Evolutionary conservation across 2,329 filamentous ascomycete genomes (phyloP), one percentile per base, ranked within the genome.

Genomic region (Fusarium tupiense): DNA sequence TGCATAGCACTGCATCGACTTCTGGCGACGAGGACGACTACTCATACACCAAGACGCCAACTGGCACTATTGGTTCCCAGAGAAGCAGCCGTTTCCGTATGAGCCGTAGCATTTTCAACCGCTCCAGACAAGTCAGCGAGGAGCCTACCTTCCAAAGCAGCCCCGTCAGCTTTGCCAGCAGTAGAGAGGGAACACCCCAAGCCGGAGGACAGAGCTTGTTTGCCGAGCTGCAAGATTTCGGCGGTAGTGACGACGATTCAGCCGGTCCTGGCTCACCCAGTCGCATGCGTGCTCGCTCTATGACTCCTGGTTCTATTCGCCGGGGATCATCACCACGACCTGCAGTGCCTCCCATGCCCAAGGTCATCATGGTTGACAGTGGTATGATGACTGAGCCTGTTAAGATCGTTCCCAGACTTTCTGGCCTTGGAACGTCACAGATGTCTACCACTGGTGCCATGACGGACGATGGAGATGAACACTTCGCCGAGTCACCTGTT

Each of bases 1-100:
- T 93, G 83, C 88, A 94, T 78, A 98, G 95, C 83, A 97, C 95
- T 16, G 95, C 95, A 8, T 98, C 95, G 4, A 96, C 93, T 3
- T 97, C 94, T 35, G 92, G 88, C 7, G 94, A 91, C 70, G 94
- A 97, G 59, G 91, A 92, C 64, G 87, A 90, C 22, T 82, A 83
- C 46, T 77, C 81, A 68, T 88, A 86, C 57, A 80, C 90, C 33
- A 90, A 87, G 79, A 96, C 92, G 20, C 93, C 90, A 3, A 87
- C 86, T 19, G 81, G 87, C 67, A 85, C 90, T 37, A 88, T 91
- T 64, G 84, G 87, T 35, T 88, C 92, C 20, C 89, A 92, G 56
- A 92, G 91, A 72, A 93, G 76, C 50, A 77, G 94, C 82, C 92
- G 93, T 61, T 86, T 96, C 64, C 92, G 91, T 64, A 87, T 93